A percentile compares a stretch with the other conserved stretches of the same genome.
phyloP scores from a whole-genome alignment of 768 basidiomycete genomes.

The button mushroom (Agaricus bisporus) region DNA sequence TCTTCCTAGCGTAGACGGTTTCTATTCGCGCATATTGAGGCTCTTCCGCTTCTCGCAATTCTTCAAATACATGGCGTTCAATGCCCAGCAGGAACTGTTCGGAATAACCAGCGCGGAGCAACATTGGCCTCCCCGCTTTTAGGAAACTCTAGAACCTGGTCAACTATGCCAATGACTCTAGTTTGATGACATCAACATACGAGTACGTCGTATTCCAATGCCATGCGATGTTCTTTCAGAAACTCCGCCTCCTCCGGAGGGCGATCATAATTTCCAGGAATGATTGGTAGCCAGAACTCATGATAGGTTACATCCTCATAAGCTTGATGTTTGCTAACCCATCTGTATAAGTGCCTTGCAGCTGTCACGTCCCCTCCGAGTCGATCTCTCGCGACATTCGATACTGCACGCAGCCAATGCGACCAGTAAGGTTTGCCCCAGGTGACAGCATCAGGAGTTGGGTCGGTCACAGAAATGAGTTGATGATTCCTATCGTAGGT shows the following conservation, averaged over 20 bases:
- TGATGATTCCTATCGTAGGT: slow-evolving; percentile 47
- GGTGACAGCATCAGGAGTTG: neutral
- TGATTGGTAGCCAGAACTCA: slow-evolving; percentile 60
- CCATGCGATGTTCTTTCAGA: slow-evolving; percentile 38
- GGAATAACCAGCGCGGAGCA: slow-evolving; percentile 57
- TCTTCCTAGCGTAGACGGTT: slow-evolving; percentile 56
- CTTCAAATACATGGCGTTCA: slow-evolving; percentile 42
- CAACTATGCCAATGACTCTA: neutral
- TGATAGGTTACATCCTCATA: slow-evolving; percentile 55
- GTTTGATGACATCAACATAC: slow-evolving; percentile 25
- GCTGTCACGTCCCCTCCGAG: slow-evolving; percentile 25
- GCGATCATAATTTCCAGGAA: slow-evolving; percentile 44
- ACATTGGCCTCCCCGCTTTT: slow-evolving; percentile 57
- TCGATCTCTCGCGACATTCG: neutral
- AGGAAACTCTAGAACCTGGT: slow-evolving; percentile 48
- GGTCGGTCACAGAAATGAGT: slow-evolving; percentile 1
- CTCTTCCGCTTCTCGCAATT: slow-evolving; percentile 40
- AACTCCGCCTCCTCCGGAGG: slow-evolving; percentile 26
- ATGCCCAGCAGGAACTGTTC: slow-evolving; percentile 48
- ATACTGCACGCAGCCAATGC: slow-evolving; percentile 3
- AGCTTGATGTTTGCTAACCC: slow-evolving; percentile 46
- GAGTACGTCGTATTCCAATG: slow-evolving; percentile 38
- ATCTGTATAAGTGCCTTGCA: slow-evolving; percentile 31
- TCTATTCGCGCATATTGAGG: slow-evolving; percentile 51
- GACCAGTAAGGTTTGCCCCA: slow-evolving; percentile 7